Evolutionary conservation across 352 stramenopile species (phyloP).

Genomic region (Phytophthora hibernalis): DNA sequence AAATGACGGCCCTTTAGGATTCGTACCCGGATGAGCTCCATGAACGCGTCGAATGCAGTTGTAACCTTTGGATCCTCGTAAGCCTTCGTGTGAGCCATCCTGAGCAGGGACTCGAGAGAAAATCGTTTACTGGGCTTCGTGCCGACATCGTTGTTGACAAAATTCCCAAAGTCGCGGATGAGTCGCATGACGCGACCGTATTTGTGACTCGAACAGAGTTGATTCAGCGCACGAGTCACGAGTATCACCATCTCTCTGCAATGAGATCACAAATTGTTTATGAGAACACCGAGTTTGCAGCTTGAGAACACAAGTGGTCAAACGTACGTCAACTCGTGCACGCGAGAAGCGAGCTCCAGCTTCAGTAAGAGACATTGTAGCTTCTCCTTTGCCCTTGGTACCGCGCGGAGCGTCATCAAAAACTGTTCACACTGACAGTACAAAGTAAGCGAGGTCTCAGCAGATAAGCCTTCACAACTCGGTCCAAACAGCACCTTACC

Average conservation of each 20-base stretch:
- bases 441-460: not conserved
- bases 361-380: slow-evolving; percentile 40
- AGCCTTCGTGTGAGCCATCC: slow-evolving; percentile 28
- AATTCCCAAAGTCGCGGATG: slow-evolving; percentile 39
- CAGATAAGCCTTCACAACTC: not conserved
- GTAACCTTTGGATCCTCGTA: slow-evolving; percentile 25
- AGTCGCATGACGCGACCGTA: slow-evolving; percentile 26
- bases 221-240: slow-evolving; percentile 40
- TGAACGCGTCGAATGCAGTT: slow-evolving; percentile 30
- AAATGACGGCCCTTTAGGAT: not conserved
- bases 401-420: slow-evolving; percentile 28
- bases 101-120: slow-evolving; percentile 34
- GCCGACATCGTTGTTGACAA: slow-evolving; percentile 28
- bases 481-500: slow-evolving; percentile 23
- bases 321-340: slow-evolving; percentile 35
- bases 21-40: slow-evolving; percentile 33
- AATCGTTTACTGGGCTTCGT: slow-evolving; percentile 24
- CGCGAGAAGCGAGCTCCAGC: slow-evolving; percentile 28
- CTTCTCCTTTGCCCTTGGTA: slow-evolving; percentile 37
- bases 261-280: not conserved
- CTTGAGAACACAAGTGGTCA: not conserved
- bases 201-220: slow-evolving; percentile 32
- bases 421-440: slow-evolving; percentile 38
- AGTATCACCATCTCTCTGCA: slow-evolving; percentile 32
- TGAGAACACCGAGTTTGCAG: not conserved